These are phyloP conservation scores for Daldinia sp. DNA, from an alignment of 2,329 filamentous ascomycete genomes.

Conservation along the genomic window DNA sequence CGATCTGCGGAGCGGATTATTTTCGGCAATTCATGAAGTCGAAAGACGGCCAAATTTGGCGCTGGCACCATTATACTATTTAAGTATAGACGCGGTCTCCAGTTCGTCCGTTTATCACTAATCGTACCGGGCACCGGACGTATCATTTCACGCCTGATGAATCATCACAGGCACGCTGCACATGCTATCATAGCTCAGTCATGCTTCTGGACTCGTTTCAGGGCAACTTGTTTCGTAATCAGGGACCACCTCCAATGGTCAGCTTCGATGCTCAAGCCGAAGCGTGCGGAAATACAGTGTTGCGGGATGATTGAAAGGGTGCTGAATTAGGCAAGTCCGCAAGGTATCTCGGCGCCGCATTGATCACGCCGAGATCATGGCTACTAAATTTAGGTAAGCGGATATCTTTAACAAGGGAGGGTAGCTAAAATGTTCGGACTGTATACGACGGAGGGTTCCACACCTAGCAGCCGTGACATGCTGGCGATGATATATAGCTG, in stretches of 20 bases:
- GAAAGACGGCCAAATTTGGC: not conserved
- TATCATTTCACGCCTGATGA: not conserved
- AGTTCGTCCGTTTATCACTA: constrained; percentile 20
- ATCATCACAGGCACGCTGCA: not conserved
- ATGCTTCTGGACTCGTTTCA: not conserved
- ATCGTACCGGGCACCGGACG: constrained; percentile 1
- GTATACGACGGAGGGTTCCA: not conserved
- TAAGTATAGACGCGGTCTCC: constrained; percentile 14
- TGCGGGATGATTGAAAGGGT: not conserved
- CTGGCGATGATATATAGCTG: not conserved
- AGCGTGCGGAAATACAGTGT: not conserved
- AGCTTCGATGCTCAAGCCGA: not conserved
- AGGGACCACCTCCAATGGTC: not conserved
- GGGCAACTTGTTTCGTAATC: not conserved
- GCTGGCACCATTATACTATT: constrained; percentile 9
- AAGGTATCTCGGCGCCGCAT: not conserved
- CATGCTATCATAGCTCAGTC: not conserved
- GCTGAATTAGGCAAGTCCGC: constrained; percentile 5
- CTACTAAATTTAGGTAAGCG: not conserved
- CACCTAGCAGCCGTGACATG: not conserved
- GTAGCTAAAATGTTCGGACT: not conserved
- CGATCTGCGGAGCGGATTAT: not conserved
- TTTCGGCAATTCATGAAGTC: not conserved
- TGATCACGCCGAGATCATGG: not conserved
- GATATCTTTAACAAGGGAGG: not conserved